Percentiles rank a stretch among this genome's conserved stretches.
phyloP scores from a whole-genome alignment of 2,329 filamentous ascomycete species.

The Aspergillus melleus region DNA sequence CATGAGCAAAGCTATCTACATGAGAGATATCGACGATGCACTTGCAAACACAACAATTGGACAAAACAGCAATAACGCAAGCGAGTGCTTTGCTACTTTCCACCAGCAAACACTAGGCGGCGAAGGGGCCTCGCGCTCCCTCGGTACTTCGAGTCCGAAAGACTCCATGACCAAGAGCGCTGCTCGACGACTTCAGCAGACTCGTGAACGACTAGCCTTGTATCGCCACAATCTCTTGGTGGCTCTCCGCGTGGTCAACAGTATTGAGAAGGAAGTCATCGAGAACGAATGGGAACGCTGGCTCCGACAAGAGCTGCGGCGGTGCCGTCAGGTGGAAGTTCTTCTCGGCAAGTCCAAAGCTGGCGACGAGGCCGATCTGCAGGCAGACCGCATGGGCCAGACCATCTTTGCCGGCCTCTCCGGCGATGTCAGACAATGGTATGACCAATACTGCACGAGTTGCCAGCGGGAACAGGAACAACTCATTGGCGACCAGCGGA shows the following conservation, averaged over 20 bases:
- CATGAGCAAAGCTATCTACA: conserved; percentile 83
- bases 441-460: conserved; percentile 63
- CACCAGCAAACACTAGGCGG: conserved; percentile 41
- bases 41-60: conserved; percentile 41
- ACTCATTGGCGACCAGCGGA: conserved; percentile 21
- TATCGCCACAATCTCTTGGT: conserved; percentile 91
- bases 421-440: conserved; percentile 55
- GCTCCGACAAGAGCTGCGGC: conserved; percentile 74
- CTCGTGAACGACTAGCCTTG: conserved; percentile 77
- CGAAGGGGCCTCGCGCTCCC: conserved; percentile 30
- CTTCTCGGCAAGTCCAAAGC: conserved; percentile 40
- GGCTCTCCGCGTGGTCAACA: conserved; percentile 85
- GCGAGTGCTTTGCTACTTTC: conserved; percentile 47
- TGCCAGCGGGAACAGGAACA: conserved; percentile 51
- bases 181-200: conserved; percentile 66
- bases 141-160: conserved; percentile 27
- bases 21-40: conserved; percentile 74
- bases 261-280: conserved; percentile 81
- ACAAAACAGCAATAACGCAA: conserved; percentile 28
- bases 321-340: conserved; percentile 66
- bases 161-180: conserved; percentile 35
- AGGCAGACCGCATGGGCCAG: conserved; percentile 26
- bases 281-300: conserved; percentile 91
- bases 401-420: conserved; percentile 35
- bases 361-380: conserved; percentile 23